These are phyloP conservation scores for Elsinoe ampelina DNA, from an alignment of 2,329 filamentous ascomycete genomes.

Conservation along the genomic window DNA sequence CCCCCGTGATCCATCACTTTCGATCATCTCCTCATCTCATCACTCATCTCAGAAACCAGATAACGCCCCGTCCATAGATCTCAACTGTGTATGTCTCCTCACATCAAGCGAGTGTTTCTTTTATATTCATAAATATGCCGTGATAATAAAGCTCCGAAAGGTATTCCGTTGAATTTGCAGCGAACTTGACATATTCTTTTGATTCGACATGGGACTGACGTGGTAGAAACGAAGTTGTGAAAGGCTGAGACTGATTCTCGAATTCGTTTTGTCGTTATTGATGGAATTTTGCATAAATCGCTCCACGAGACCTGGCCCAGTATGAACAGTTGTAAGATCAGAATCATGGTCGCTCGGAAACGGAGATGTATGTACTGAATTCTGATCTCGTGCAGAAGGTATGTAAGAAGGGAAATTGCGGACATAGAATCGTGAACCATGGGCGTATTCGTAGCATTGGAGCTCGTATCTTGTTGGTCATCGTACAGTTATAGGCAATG, in stretches of 20 bases:
- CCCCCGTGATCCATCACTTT: background rate
- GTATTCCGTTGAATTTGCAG: background rate
- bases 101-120: constrained; percentile 2
- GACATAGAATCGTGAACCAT: constrained; percentile 6
- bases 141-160: background rate
- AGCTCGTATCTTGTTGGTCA: constrained; percentile 5
- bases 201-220: background rate
- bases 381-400: background rate
- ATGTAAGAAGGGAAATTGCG: background rate
- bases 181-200: background rate
- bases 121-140: background rate
- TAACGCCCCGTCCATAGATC: background rate
- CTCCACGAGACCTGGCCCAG: background rate
- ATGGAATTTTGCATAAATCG: background rate
- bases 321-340: background rate
- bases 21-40: background rate
- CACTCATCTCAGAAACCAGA: background rate
- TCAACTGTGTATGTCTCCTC: background rate
- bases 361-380: background rate
- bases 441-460: background rate
- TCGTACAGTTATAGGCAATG: background rate
- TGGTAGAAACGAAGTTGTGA: background rate
- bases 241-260: background rate
- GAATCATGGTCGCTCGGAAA: background rate
- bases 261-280: background rate